Base-by-base conservation (phyloP, 1,139 yeast genomes). In the Taphrina sp. region DNA sequence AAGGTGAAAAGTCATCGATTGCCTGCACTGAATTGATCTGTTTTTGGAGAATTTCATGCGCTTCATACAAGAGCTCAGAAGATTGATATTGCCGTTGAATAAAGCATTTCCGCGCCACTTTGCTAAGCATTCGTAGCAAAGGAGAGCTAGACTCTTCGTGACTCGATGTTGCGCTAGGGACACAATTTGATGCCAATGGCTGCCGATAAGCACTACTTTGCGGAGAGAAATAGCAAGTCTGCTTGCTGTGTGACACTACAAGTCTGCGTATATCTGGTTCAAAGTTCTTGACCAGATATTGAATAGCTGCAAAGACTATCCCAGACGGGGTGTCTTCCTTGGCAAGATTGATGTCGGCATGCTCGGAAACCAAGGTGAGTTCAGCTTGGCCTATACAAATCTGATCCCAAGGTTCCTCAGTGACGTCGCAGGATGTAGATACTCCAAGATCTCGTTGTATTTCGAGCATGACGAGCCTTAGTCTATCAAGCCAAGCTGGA, bases 1-100 rank as follows among this genome's bases (percentile, higher is more conserved):
- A 19, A 7, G 54, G 54, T 8, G 54, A 49, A 19, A 28, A 49
- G 34, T 49, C 54, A 8, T 49, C 54, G 12, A 31, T 12, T 16
- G 54, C 54, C 5, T 49, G 43, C 2, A 16, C 36, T 5, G 46
- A 7, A 14, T 35, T 17, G 5, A 16, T 4, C 20, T 34, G 31
- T 16, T 23, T 28, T 14, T 39, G 45, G 16, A 49, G 24, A 2
- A 26, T 23, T 19, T 38, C 39, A 19, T 49, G 29, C 5, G 54
- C 54, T 33, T 31, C 24, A 31, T 49, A 35, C 29, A 39, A 49
- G 4, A 20, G 20, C 7, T 23, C 41, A 16, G 54, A 24, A 10
- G 37, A 12, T 20, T 10, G 34, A 22, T 49, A 49, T 12, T 49
- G 41, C 17, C 54, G 23, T n/a, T 33, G 20, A 3, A 24, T 14